Base-by-base conservation (phyloP, 768 basidiomycete species). In the Boletus insuetus region DNA sequence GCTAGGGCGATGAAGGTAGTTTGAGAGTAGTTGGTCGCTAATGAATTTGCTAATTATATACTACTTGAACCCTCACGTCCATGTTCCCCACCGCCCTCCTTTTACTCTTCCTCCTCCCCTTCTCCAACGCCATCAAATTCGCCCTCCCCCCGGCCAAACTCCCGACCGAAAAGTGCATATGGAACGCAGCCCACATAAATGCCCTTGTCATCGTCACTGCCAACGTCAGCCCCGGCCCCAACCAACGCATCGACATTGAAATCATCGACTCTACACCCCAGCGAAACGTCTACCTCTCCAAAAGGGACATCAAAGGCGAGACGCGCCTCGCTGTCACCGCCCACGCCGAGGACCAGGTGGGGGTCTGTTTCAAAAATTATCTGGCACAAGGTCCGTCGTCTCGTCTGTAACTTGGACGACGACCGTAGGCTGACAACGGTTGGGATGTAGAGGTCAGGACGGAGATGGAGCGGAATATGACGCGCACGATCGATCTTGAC, bases 181-280 rank as follows among this genome's bases (percentile, higher is more conserved):
- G 97, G 97, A 97, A 99, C 69, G 77, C 88, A 22, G 96, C 87
- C 10, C 90, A 94, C 65, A 74, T 80, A 7, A 86, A 93, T 64
- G 82, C 91, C 7, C 87, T 98, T 35, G 92, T 98, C 68, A 92
- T 99, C 64, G 94, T 97, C 61, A 98, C 96, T 0, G 94, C 96
- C 42, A 96, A 97, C 67, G 87, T 96, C 31, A 86, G 86, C 0
- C 80, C 86, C 0, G 89, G 88, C 0, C 72, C 73, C 1, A 78
- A 81, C 62, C 94, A 96, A 73, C 83, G 94, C 20, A 79, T 95
- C 35, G 97, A 99, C 77, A 81, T 99, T 60, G 94, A 98, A 68
- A 94, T 99, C 58, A 75, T 97, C 47, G 96, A 98, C 73, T 91
- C 92, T 19, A 86, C 86, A 42, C 78, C 86, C 22, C 81, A 86